These are phyloP conservation scores for Myriangium duriaei DNA, from an alignment of 2,329 filamentous ascomycete species.

Conservation along the genomic window DNA sequence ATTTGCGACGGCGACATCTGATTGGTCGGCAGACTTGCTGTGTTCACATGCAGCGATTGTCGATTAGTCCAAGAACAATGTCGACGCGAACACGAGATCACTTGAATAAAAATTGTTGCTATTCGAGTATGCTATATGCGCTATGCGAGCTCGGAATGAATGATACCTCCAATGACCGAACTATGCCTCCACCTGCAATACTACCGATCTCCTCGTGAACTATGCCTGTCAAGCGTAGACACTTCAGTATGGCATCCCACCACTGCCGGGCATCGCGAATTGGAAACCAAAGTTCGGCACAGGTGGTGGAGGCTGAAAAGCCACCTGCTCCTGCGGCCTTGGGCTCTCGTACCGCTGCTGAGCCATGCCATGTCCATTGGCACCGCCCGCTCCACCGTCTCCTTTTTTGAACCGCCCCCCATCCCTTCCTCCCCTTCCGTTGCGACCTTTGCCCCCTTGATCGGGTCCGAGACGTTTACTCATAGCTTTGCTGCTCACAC, in stretches of 20 bases:
- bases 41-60: too few relatives aligned
- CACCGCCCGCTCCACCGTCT: constrained; percentile 15
- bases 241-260: constrained; percentile 7
- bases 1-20: too few relatives aligned
- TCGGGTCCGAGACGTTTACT: constrained; percentile 24
- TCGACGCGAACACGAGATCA: too few relatives aligned
- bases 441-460: constrained; percentile 19
- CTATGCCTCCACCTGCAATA: too few relatives aligned
- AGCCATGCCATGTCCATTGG: constrained; percentile 15
- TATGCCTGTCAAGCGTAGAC: too few relatives aligned
- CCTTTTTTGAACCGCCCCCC: constrained; percentile 13
- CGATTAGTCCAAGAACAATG: too few relatives aligned
- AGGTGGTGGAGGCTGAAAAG: constrained; percentile 27
- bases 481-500: constrained; percentile 74
- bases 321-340: constrained; percentile 23
- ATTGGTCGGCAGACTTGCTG: too few relatives aligned
- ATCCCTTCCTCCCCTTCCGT: constrained; percentile 20
- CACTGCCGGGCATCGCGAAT: constrained; percentile 13
- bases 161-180: too few relatives aligned
- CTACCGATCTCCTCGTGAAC: too few relatives aligned
- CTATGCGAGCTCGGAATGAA: too few relatives aligned
- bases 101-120: too few relatives aligned
- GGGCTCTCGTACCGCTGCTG: constrained; percentile 12
- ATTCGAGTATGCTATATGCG: too few relatives aligned
- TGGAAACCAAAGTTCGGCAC: constrained; percentile 29